phyloP scores from a whole-genome alignment of 1,284 basidiomycete species.

The Hymenochaete sp. region DNA sequence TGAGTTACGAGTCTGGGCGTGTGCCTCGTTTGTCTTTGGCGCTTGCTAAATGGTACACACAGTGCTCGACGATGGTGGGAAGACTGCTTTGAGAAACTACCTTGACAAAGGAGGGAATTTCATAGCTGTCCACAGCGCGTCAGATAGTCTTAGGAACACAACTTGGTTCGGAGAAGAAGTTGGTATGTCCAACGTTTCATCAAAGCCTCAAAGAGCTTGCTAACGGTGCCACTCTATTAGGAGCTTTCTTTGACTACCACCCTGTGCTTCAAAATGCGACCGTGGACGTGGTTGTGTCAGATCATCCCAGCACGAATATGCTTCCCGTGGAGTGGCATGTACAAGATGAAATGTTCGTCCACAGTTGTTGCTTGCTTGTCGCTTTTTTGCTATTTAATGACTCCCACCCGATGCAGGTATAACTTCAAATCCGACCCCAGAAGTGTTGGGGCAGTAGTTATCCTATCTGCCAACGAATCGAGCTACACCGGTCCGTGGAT shows the following conservation, averaged over 20 bases:
- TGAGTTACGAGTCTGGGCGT: background rate
- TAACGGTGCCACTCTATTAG: conserved; percentile 23
- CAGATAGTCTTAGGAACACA: conserved; percentile 58
- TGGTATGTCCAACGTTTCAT: conserved; percentile 27
- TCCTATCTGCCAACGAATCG: conserved; percentile 61
- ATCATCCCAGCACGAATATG: conserved; percentile 59
- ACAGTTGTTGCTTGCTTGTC: background rate
- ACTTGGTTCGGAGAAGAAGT: conserved; percentile 50
- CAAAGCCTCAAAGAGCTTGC: background rate
- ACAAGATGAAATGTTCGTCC: conserved; percentile 44
- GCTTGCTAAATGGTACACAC: conserved; percentile 13
- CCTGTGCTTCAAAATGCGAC: conserved; percentile 56
- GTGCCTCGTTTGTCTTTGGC: background rate
- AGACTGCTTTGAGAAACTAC: conserved; percentile 56
- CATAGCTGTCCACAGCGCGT: conserved; percentile 59
- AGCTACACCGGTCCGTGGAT: conserved; percentile 47
- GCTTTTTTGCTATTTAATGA: background rate
- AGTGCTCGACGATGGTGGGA: conserved; percentile 56
- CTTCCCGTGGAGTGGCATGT: conserved; percentile 59
- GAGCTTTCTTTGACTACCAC: conserved; percentile 72
- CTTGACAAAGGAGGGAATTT: conserved; percentile 67
- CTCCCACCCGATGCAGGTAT: conserved; percentile 38
- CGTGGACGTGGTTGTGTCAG: conserved; percentile 49
- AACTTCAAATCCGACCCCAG: conserved; percentile 74
- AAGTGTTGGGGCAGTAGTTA: conserved; percentile 50